Percentiles rank a stretch among this genome's conserved stretches.
Conservation (phyloP, 495 filamentous ascomycete species). For the Pyrenopolyporus hunteri region DNA sequence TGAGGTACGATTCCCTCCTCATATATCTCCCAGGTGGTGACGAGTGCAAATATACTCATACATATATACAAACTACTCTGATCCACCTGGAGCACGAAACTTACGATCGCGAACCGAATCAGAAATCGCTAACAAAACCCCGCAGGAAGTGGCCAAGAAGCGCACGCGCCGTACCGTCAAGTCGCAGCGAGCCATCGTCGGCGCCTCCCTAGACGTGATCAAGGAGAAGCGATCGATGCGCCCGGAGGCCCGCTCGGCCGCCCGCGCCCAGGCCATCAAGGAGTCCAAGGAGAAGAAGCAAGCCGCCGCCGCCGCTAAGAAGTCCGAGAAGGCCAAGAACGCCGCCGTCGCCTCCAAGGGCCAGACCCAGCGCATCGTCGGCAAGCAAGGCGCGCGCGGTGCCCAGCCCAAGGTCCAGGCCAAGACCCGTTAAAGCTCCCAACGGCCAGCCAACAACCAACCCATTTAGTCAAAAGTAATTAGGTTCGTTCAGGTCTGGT, state of each 20-base stretch:
- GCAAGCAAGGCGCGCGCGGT: slow-evolving; percentile 98
- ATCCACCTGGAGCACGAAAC: too few species aligned
- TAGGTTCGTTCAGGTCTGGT: neutral
- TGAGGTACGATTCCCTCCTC: slow-evolving; percentile 73
- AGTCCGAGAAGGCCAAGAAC: slow-evolving; percentile 98
- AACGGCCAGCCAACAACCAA: neutral
- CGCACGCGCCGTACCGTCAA: slow-evolving; percentile 98
- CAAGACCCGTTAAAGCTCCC: slow-evolving; percentile 92
- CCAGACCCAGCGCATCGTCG: slow-evolving; percentile 75
- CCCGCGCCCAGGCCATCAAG: slow-evolving; percentile 88
- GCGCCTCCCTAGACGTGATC: slow-evolving; percentile 98
- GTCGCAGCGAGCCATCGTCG: slow-evolving; percentile 97
- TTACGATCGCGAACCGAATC: too few species aligned
- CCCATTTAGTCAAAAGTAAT: neutral
- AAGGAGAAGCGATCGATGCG: slow-evolving; percentile 95
- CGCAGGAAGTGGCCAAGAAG: slow-evolving; percentile 99
- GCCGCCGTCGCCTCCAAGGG: slow-evolving; percentile 77
- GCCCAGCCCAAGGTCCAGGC: slow-evolving; percentile 83
- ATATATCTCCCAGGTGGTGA: neutral
- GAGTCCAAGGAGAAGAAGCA: slow-evolving; percentile 97
- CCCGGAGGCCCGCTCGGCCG: slow-evolving; percentile 92
- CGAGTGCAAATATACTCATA: too few species aligned
- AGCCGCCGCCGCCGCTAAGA: slow-evolving; percentile 86
- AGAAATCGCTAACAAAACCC: slow-evolving; percentile 48
- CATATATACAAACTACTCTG: too few species aligned